Evolutionary conservation across 257 asterid genomes (phyloP), one percentile per base, ranked within the genome.

Genomic region (Mitragyna speciosa): DNA sequence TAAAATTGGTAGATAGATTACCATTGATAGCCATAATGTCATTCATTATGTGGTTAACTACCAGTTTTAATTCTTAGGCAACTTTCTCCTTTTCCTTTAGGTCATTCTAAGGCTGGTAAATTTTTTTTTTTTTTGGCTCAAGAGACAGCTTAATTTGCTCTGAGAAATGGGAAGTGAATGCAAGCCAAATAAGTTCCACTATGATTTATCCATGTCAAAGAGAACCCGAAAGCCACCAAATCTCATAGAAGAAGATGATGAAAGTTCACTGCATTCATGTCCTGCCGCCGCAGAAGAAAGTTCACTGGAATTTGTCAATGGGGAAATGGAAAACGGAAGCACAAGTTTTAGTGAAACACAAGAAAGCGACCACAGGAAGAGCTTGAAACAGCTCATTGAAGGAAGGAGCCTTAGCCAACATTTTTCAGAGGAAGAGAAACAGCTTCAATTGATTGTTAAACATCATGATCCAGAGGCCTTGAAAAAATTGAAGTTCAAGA

Each of bases 201-300:
- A 88, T 81, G 87, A 91, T 79, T 84, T 91, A 82, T 79, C 88
- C 85, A 89, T 87, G 93, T 89, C 93, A 20, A 89, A 79, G 78
- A 87, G 96, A 87, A 91, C 96, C 33, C 84, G 93, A 73, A 89
- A 82, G 79, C 84, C 90, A 26, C 33, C 70, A 63, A 79, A 71
- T 80, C 79, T 73, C 78, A 59, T 63, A 17, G 72, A 70, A 65
- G 77, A 77, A 64, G 71, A 84, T 2, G 56, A 73, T 64, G 3
- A n/a, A 3, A 16, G 9, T 22, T 66, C 49, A 24, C 12, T 72
- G 10, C 75, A 72, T 26, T 76, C 56, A 74, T 71, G 65, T 33
- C 30, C 61, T 12, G 81, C 33, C 28, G 69, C 19, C 28, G 69
- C 19, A 56, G 61, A 69, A 48, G 77, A 61, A 28, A 43, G 6